Conservation (phyloP, 169 alveolate species). For the Eimeria tenella region DNA sequence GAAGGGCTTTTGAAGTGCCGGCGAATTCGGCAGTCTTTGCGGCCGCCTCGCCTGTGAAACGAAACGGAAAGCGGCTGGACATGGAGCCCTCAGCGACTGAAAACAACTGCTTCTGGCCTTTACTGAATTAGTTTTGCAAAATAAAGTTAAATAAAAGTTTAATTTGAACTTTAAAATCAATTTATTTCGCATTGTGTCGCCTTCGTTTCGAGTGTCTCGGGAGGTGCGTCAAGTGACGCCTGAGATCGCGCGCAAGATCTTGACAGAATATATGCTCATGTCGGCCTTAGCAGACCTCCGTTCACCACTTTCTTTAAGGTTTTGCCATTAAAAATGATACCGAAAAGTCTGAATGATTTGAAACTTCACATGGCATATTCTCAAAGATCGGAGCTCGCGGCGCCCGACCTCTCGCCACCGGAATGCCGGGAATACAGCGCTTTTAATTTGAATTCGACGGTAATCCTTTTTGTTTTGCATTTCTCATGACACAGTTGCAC, state of each 20-base stretch:
- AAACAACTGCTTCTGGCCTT: too few relatives aligned
- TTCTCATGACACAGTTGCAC: background rate
- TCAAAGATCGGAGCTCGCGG: constrained; percentile 15
- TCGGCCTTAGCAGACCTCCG: too few relatives aligned
- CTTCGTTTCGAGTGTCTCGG: background rate
- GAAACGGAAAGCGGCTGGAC: too few relatives aligned
- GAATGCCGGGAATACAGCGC: constrained; percentile 23
- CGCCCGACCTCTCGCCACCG: background rate
- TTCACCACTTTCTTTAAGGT: background rate
- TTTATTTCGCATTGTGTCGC: too few relatives aligned
- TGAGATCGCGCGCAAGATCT: background rate
- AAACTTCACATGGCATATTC: constrained; percentile 28
- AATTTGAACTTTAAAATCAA: too few relatives aligned
- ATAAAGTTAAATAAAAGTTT: too few relatives aligned
- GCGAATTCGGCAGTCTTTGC: too few relatives aligned
- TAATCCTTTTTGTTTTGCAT: background rate
- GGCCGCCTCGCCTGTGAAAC: too few relatives aligned
- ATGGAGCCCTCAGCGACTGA: too few relatives aligned
- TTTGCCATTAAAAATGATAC: background rate
- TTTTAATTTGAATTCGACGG: background rate
- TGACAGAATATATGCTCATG: background rate
- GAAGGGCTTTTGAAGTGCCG: too few relatives aligned
- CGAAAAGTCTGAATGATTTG: constrained; percentile 11
- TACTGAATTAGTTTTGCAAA: too few relatives aligned
- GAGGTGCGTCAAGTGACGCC: background rate